Evolutionary conservation across 1,139 yeast genomes (phyloP).

Genomic region (Kluyveromyces sp.): DNA sequence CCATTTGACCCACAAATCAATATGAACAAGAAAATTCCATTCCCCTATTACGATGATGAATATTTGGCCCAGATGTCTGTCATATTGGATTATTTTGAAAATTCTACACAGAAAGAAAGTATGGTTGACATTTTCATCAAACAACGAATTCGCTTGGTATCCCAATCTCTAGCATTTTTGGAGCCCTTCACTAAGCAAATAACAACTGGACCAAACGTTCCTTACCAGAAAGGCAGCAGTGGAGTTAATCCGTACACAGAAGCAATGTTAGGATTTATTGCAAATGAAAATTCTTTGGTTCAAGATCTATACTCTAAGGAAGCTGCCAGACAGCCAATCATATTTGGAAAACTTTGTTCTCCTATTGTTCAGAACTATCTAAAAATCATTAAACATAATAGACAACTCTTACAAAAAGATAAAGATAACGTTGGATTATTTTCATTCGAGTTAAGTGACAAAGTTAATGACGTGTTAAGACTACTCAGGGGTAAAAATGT

Average conservation of each 20-base stretch:
- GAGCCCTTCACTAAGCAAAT: conserved; percentile 42
- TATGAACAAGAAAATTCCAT: conserved; percentile 33
- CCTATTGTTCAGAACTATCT: conserved; percentile 33
- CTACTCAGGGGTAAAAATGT: conserved; percentile 23
- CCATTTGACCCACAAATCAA: conserved; percentile 37
- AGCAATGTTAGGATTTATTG: conserved; percentile 43
- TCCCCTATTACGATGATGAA: conserved; percentile 34
- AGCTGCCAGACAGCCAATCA: conserved; percentile 30
- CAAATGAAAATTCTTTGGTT: conserved; percentile 41
- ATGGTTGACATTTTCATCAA: conserved; percentile 40
- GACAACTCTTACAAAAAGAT: conserved; percentile 32
- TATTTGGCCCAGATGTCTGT: conserved; percentile 35
- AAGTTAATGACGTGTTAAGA: conserved; percentile 25
- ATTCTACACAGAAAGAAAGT: conserved; percentile 27
- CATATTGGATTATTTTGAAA: conserved; percentile 42
- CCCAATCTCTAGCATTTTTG: conserved; percentile 36
- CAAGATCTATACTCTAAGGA: conserved; percentile 34
- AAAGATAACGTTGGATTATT: conserved; percentile 36
- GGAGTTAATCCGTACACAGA: conserved; percentile 51
- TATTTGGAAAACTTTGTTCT: conserved; percentile 37
- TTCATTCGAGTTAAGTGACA: conserved; percentile 41
- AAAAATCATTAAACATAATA: conserved; percentile 30
- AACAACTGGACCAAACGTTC: conserved; percentile 37
- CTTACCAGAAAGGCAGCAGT: conserved; percentile 54
- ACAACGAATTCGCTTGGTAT: conserved; percentile 40